Base-by-base conservation (phyloP, 257 asterid species). In the Primulina huaijiensis region DNA sequence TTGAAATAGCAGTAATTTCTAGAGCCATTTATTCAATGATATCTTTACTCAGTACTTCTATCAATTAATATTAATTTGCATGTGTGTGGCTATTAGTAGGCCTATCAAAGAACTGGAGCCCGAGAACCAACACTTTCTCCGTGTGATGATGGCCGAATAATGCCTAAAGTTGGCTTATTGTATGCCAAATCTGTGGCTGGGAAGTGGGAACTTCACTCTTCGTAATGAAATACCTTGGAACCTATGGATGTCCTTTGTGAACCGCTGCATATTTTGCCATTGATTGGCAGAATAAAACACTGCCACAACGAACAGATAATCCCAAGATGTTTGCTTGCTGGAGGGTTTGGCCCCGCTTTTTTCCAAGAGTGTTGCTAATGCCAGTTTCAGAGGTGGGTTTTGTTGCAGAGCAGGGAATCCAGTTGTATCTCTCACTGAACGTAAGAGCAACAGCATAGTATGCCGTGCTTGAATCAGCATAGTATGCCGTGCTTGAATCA, bases 361-460 rank as follows among this genome's bases (percentile, higher is more conserved):
- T 7, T 62, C 82, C 6, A 69, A 52, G n/a, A 17, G 8, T 56
- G 35, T 4, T 19, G 21, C 1, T 57, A 9, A 19, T 6, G 64
- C 68, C 40, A 33, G 72, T 53, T 38, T 10, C 16, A 77, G 76
- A 31, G 52, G 76, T 53, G 72, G 87, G 60, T 74, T 84, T 67
- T 37, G 59, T n/a, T 84, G 87, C 78, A 78, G 76, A 74, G 89
- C 82, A 7, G 84, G 74, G 60, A 86, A 82, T 63, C 81, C 76
- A 68, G 67, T 78, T 16, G 74, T 65, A 8, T 33, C 80, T 19
- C 52, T 58, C 20, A 37, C 63, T 38, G 76, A 71, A 60, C 71
- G 78, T 20, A 61, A 58, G 71, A 83, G 61, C 71, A 85, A 82
- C 82, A n/a, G n/a, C n/a, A n/a, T n/a, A n/a, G n/a, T n/a, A n/a